Evolutionary conservation across 2,329 filamentous ascomycete species (phyloP).

Genomic region (Emmonsiellopsis sp.): DNA sequence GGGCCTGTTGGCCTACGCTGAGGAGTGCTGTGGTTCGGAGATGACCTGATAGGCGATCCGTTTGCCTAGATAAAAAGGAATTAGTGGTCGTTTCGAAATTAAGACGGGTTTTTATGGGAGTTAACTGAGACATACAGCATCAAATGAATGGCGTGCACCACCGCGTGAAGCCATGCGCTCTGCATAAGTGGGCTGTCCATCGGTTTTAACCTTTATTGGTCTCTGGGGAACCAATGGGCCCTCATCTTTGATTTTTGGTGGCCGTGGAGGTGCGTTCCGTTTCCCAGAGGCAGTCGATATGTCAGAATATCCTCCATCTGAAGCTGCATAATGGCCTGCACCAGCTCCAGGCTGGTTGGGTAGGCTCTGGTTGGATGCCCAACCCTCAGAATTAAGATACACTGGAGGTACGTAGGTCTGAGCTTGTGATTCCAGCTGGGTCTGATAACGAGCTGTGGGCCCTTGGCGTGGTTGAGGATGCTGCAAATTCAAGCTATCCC

Average conservation of each 20-base stretch:
- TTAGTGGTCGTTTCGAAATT: not conserved
- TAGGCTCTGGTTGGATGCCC: constrained; percentile 35
- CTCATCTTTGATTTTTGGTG: constrained; percentile 47
- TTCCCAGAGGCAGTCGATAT: constrained; percentile 24
- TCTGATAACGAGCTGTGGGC: constrained; percentile 52
- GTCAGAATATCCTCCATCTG: constrained; percentile 38
- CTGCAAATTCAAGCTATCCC: constrained; percentile 54
- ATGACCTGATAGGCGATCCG: constrained; percentile 19
- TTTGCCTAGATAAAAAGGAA: constrained; percentile 10
- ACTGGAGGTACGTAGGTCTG: constrained; percentile 39
- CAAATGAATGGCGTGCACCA: constrained; percentile 16
- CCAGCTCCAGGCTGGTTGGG: constrained; percentile 25
- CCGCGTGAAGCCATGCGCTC: constrained; percentile 32
- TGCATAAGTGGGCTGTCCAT: constrained; percentile 26
- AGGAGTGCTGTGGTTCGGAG: constrained; percentile 22
- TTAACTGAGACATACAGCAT: constrained; percentile 16
- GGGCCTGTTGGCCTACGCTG: constrained; percentile 40
- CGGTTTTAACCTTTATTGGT: constrained; percentile 30
- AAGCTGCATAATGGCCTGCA: constrained; percentile 36
- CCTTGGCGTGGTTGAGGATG: constrained; percentile 57
- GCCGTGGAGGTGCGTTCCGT: constrained; percentile 36
- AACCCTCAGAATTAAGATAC: constrained; percentile 36
- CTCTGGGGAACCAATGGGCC: constrained; percentile 50
- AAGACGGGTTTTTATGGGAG: not conserved
- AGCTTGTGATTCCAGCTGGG: constrained; percentile 51